Percentiles rank a stretch among this genome's conserved stretches.
Conservation (phyloP, 768 basidiomycete genomes). For the Mycena albidolilacea region DNA sequence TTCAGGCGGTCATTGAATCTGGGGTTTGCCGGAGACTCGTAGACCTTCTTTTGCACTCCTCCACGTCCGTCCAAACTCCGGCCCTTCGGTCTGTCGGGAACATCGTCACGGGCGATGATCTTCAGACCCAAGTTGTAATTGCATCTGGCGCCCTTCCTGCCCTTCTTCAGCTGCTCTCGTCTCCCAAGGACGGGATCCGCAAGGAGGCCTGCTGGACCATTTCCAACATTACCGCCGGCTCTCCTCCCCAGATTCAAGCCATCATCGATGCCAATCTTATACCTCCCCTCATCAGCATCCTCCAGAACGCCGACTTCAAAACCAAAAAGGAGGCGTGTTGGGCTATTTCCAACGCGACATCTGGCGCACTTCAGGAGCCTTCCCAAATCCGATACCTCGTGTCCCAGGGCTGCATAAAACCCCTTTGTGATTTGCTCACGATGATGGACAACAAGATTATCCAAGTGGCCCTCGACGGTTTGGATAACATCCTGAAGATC, state of each 20-base stretch:
- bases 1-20: slow-evolving; percentile 98
- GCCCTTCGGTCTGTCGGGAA: slow-evolving; percentile 99
- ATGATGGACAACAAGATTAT: slow-evolving; percentile 99
- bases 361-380: slow-evolving; percentile 96
- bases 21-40: slow-evolving; percentile 98
- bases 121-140: slow-evolving; percentile 99
- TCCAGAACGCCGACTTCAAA: slow-evolving; percentile 98
- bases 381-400: slow-evolving; percentile 98
- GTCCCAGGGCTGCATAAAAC: slow-evolving; percentile 98
- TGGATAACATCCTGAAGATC: slow-evolving; percentile 98
- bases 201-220: slow-evolving; percentile 99
- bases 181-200: slow-evolving; percentile 98
- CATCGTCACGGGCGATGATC: slow-evolving; percentile 98
- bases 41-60: slow-evolving; percentile 95
- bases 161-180: slow-evolving; percentile 91
- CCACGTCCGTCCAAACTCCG: slow-evolving; percentile 97
- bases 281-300: slow-evolving; percentile 98
- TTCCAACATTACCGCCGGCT: slow-evolving; percentile 98
- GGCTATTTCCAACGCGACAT: slow-evolving; percentile 99
- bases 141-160: slow-evolving; percentile 98
- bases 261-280: slow-evolving; percentile 99
- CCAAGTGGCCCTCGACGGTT: slow-evolving; percentile 96
- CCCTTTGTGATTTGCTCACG: slow-evolving; percentile 93
- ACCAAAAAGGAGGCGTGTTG: slow-evolving; percentile 99
- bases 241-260: slow-evolving; percentile 95